These are phyloP conservation scores for Afroboletus lepidellus DNA, from an alignment of 1,284 basidiomycete species.

Conservation along the genomic window DNA sequence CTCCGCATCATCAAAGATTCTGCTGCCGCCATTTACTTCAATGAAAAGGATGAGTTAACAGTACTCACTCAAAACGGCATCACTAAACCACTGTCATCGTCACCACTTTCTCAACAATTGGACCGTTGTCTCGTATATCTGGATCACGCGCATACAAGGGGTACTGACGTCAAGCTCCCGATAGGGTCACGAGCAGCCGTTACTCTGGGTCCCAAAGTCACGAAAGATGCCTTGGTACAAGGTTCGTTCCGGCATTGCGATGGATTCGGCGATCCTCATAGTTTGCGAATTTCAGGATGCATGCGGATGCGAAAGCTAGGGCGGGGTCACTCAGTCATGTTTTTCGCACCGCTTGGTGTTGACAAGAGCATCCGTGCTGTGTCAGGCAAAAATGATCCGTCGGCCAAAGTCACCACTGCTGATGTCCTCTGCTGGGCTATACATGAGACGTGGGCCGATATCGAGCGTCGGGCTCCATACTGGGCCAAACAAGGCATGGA, in stretches of 20 bases:
- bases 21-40: neutral
- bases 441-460: neutral
- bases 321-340: neutral
- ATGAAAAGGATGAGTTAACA: neutral
- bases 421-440: constrained; percentile 1
- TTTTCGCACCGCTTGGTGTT: neutral
- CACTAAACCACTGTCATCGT: neutral
- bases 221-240: neutral
- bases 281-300: neutral
- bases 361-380: neutral
- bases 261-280: neutral
- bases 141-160: neutral
- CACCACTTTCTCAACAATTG: neutral
- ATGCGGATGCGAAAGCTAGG: neutral
- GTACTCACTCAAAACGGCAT: neutral
- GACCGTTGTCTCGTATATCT: neutral
- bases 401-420: neutral
- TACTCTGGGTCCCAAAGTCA: neutral
- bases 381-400: neutral
- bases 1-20: neutral
- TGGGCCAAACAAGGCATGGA: neutral
- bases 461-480: neutral
- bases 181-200: neutral
- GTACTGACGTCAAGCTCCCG: neutral
- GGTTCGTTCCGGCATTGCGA: neutral